Conservation (phyloP, 2,329 filamentous ascomycete species). For the Aspergillus pseudoterreus region DNA sequence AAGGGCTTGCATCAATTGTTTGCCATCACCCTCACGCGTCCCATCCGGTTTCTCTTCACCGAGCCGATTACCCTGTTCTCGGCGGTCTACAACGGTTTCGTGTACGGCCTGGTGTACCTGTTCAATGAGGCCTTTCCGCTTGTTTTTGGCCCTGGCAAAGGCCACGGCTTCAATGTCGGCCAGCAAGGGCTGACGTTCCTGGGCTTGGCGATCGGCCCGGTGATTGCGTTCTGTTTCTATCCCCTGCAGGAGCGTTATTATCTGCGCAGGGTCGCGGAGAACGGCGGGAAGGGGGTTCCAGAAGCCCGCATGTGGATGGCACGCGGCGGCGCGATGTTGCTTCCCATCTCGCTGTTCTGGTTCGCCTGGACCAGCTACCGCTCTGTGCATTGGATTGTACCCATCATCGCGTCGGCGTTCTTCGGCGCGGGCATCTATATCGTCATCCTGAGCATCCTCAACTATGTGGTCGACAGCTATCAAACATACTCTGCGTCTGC, state of each 20-base stretch:
- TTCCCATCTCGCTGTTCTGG: constrained; percentile 64
- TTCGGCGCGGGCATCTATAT: constrained; percentile 69
- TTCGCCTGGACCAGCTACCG: constrained; percentile 63
- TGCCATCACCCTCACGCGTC: constrained; percentile 63
- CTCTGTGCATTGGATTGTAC: constrained; percentile 64
- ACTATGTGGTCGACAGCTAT: constrained; percentile 72
- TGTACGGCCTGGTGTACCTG: constrained; percentile 71
- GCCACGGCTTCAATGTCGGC: constrained; percentile 55
- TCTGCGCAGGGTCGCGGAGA: constrained; percentile 39
- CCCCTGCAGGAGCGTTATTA: constrained; percentile 44
- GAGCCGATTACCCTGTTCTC: constrained; percentile 28
- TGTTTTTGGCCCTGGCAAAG: constrained; percentile 62
- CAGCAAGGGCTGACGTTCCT: constrained; percentile 55
- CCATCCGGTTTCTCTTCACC: constrained; percentile 44
- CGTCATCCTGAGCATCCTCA: constrained; percentile 70
- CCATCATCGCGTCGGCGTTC: constrained; percentile 61
- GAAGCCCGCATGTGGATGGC: constrained; percentile 66
- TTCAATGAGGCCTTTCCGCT: constrained; percentile 67
- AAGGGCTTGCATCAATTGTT: constrained; percentile 72
- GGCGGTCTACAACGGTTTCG: constrained; percentile 54
- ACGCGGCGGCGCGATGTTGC: constrained; percentile 56
- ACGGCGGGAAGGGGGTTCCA: constrained; percentile 51
- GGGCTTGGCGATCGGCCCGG: constrained; percentile 58
- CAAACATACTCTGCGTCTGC: constrained; percentile 69
- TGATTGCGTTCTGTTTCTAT: constrained; percentile 56